phyloP scores from a whole-genome alignment of 2,329 filamentous ascomycete species.

The Colletotrichum sidae region DNA sequence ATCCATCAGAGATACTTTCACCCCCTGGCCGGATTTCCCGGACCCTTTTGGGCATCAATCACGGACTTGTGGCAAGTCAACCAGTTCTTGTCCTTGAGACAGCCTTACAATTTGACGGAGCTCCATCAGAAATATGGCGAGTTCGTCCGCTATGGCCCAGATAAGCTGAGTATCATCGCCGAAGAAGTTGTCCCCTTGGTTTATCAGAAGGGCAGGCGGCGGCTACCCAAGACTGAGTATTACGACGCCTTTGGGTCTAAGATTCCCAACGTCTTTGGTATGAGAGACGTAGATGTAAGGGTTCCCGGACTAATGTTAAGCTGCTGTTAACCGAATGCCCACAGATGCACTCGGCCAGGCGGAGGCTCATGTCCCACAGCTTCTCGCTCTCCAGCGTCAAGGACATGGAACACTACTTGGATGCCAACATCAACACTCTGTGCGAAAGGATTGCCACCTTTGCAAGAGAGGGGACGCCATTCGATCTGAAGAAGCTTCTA shows the following conservation, averaged over 20 bases:
- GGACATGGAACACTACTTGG: slow-evolving; percentile 49
- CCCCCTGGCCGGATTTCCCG: slow-evolving; percentile 14
- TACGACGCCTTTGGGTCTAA: slow-evolving; percentile 27
- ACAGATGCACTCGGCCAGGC: slow-evolving; percentile 14
- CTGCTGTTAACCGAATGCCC: neutral
- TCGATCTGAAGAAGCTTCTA: slow-evolving; percentile 47
- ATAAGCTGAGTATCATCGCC: slow-evolving; percentile 30
- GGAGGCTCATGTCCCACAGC: slow-evolving; percentile 25
- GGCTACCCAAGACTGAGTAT: slow-evolving; percentile 27
- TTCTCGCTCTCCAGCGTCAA: slow-evolving; percentile 42
- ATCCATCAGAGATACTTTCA: slow-evolving; percentile 25
- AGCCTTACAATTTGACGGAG: slow-evolving; percentile 23
- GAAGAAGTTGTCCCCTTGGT: slow-evolving; percentile 26
- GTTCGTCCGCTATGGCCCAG: slow-evolving; percentile 22
- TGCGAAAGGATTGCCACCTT: slow-evolving; percentile 39
- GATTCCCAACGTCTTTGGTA: slow-evolving; percentile 16
- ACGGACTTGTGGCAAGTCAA: slow-evolving; percentile 27
- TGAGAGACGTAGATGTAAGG: slow-evolving; percentile 19
- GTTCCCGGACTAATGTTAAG: neutral
- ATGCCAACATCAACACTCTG: slow-evolving; percentile 45
- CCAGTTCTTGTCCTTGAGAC: slow-evolving; percentile 21
- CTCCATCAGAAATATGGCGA: slow-evolving; percentile 18
- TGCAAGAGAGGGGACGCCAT: slow-evolving; percentile 33
- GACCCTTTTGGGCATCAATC: slow-evolving; percentile 23
- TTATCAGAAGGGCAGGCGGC: slow-evolving; percentile 24